Conservation (phyloP, 805 yeast genomes). For the Yarrowia sp. region DNA sequence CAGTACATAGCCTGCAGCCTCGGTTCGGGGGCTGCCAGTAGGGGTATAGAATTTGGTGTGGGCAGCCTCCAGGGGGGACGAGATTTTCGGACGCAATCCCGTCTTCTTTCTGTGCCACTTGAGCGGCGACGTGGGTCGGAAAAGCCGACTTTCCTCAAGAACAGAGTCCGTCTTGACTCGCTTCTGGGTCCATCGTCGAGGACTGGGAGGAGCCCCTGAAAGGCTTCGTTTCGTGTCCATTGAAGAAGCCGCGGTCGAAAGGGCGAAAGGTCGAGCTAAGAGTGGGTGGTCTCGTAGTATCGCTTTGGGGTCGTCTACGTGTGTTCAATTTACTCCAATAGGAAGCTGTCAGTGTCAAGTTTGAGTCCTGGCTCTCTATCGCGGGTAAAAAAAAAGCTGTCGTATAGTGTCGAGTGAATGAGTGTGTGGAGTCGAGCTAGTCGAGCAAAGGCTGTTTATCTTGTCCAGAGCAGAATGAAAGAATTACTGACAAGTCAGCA, state of each 20-base stretch:
- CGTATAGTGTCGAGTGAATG: background rate
- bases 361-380: background rate
- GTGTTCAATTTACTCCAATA: background rate
- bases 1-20: background rate
- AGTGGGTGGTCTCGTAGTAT: background rate
- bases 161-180: slow-evolving; percentile 13
- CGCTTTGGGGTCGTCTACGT: background rate
- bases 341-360: background rate
- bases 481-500: background rate
- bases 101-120: slow-evolving; percentile 21
- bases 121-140: slow-evolving; percentile 14
- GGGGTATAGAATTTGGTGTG: background rate
- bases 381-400: background rate
- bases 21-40: background rate
- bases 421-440: no score
- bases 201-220: background rate
- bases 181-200: slow-evolving; percentile 2
- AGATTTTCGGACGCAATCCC: background rate
- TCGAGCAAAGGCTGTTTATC: no score
- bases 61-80: background rate
- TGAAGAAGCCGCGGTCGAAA: background rate
- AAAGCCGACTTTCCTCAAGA: slow-evolving; percentile 1
- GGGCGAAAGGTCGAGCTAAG: no score
- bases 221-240: slow-evolving; percentile 9
- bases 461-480: background rate